Conservation (phyloP, 768 basidiomycete genomes). For the Russula olivacea region DNA sequence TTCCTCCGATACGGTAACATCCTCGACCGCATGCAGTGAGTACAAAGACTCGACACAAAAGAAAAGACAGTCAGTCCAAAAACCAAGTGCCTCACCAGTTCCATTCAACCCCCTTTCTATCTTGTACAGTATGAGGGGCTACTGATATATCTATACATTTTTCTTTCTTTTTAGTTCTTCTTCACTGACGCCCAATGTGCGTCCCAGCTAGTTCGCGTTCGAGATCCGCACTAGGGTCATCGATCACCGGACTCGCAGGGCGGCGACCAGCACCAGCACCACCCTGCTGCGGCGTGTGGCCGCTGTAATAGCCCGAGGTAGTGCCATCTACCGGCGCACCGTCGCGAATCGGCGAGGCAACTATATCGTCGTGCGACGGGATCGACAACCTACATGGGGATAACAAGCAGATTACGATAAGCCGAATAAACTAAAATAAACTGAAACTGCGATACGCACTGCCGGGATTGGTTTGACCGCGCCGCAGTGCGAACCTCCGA, state of each 20-base stretch:
- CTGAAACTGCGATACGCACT: slow-evolving; percentile 37
- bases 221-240: slow-evolving; percentile 79
- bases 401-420: background rate
- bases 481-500: slow-evolving; percentile 75
- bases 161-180: background rate
- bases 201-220: slow-evolving; percentile 81
- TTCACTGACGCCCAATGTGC: slow-evolving; percentile 38
- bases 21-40: background rate
- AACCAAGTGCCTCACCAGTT: background rate
- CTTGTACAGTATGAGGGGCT: background rate
- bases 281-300: slow-evolving; percentile 25
- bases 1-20: background rate
- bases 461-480: slow-evolving; percentile 68
- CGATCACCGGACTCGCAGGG: slow-evolving; percentile 66
- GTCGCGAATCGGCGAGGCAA: slow-evolving; percentile 69
- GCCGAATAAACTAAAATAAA: background rate
- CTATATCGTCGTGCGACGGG: slow-evolving; percentile 74
- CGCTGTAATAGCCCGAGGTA: slow-evolving; percentile 59
- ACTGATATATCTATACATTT: background rate
- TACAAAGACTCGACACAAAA: background rate
- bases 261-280: slow-evolving; percentile 34
- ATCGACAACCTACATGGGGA: slow-evolving; percentile 56
- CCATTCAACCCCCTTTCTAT: background rate
- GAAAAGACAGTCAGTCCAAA: background rate
- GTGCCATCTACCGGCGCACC: slow-evolving; percentile 52